Base-by-base conservation (phyloP, 495 filamentous ascomycete genomes). In the Neurospora sp. region DNA sequence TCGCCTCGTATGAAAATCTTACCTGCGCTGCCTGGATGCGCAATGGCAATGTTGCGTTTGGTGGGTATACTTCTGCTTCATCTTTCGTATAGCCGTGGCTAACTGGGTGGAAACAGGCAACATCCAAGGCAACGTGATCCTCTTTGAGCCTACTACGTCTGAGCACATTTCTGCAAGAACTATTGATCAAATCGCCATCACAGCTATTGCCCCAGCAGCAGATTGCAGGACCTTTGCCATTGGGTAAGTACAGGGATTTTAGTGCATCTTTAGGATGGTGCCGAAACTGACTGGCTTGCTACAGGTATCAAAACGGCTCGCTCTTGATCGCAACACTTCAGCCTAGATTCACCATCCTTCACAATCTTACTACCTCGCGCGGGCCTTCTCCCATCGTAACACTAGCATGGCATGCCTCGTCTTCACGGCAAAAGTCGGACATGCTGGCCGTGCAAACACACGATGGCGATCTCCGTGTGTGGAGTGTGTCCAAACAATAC, bases 151-250 rank as follows among this genome's bases (percentile, higher is more conserved):
- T 4, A 89, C 91, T 12, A 95, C 94, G 8, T 94, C 93, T 59
- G 96, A 99, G 77, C 94, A 98, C 79, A 91, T 97, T 69, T 96
- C 95, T 37, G 90, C 94, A 69, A 88, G 94, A 75, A 99, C 96
- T 0, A 95, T 98, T 73, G 95, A 93, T 79, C 93, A 98, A 74
- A 88, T 89, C 77, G 92, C 96, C 38, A 91, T 99, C 71, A 97
- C 94, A 71, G 91, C 96, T 70, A 84, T 99, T 72, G 95, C 96
- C 68, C 96, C 96, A 16, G 88, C 91, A 44, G 84, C 91, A n/a
- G 96, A 99, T 82, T 98, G 94, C 83, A 91, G 93, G 75, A 97
- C 96, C 37, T 98, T 96, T 87, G 95, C 96, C 18, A 93, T 99
- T 84, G 96, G 96, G 93, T 97, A 87, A 81, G 87, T 83, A 72